phyloP scores from a whole-genome alignment of 768 basidiomycete genomes.

The Leucosporidium creatinivorum region DNA sequence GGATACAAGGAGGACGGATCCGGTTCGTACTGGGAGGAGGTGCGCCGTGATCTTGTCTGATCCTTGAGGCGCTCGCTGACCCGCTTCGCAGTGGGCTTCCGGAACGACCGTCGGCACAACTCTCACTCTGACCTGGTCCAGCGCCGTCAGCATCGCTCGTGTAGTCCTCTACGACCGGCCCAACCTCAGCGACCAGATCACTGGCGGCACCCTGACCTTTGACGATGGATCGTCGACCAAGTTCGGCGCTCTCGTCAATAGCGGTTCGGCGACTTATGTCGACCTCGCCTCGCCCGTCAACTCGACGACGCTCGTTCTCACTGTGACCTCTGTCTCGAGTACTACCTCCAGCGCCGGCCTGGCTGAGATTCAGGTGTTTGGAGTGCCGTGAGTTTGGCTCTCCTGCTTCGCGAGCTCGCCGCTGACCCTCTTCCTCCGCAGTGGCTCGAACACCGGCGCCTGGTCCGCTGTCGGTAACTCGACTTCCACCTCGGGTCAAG shows the following conservation, averaged over 20 bases:
- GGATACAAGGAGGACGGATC: conserved; percentile 19
- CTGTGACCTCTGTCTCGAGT: conserved; percentile 9
- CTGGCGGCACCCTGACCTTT: conserved; percentile 22
- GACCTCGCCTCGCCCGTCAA: conserved; percentile 5
- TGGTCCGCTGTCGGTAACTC: too few relatives aligned
- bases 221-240: conserved; percentile 14
- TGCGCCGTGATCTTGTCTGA: background rate
- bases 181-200: conserved; percentile 1
- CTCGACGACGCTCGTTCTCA: conserved; percentile 15
- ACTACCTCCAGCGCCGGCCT: conserved; percentile 25
- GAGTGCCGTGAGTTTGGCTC: conserved; percentile 3
- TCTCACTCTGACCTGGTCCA: conserved; percentile 12
- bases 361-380: conserved; percentile 25
- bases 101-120: conserved; percentile 10
- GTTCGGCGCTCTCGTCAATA: conserved; percentile 28
- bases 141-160: background rate
- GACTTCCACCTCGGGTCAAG: too few relatives aligned
- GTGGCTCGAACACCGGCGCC: too few relatives aligned
- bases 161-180: conserved; percentile 29
- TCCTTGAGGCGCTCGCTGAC: too few relatives aligned
- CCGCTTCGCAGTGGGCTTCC: conserved; percentile 21
- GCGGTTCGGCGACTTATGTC: conserved; percentile 28
- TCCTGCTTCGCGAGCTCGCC: background rate
- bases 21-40: background rate
- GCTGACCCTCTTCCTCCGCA: too few relatives aligned